Evolutionary conservation across 2,329 filamentous ascomycete species (phyloP), one percentile per base, ranked within the genome.

Genomic region (Alternaria postmessia): DNA sequence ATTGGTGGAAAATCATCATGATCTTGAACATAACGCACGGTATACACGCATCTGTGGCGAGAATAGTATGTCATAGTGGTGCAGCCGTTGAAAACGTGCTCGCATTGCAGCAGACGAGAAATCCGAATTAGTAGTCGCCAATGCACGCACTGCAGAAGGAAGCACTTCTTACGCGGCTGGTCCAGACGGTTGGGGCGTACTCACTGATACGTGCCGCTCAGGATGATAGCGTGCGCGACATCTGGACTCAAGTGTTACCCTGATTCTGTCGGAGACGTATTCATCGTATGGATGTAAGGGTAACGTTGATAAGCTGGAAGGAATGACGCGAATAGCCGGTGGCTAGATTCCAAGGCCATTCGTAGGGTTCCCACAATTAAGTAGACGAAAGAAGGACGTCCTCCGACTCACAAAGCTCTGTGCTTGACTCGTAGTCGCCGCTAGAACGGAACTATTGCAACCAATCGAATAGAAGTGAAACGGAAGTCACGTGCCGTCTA

Each of bases 171-270:
- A 0, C 0, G 38, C 38, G n/a, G 34, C 32, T 5, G 2, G 12
- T 36, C 32, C 14, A 6, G 32, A 12, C 32, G 32, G 12, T 14
- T 14, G 32, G 14, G 32, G 32, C 32, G 0, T 36, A 14, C 0
- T 1, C 12, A 36, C 11, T 12, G 12, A 14, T 16, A 36, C 12
- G 12, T 36, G 14, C 32, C 32, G 32, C 32, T 36, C 2, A 0
- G 0, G 32, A 16, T 12, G 6, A 14, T 12, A n/a, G 5, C 12
- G 1, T 16, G 6, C 0, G 32, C 32, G 0, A 0, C 32, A 36
- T 16, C 6, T 36, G 5, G 11, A 14, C 6, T 36, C 14, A 6
- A 5, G 12, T 36, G 6, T 1, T n/a, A 36, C 12, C 32, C 14
- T 7, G 1, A 36, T 36, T 12, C 0, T 14, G 14, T 7, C 4